Conservation (phyloP, 495 filamentous ascomycete species). For the Penicillium waksmanii region DNA sequence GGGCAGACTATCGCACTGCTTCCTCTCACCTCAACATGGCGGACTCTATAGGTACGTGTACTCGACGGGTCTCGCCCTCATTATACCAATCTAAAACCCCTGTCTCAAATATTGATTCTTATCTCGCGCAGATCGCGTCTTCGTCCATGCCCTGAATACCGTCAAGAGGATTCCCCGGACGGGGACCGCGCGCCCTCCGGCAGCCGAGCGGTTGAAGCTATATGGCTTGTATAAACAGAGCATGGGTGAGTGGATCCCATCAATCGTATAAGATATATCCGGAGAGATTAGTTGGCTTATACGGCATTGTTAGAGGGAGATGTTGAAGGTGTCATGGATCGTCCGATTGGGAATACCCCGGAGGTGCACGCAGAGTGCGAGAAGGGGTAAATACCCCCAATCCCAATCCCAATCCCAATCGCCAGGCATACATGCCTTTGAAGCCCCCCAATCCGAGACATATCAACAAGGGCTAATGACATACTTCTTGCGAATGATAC, state of each 20-base stretch:
- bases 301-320: constrained; percentile 69
- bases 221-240: constrained; percentile 99
- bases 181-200: constrained; percentile 83
- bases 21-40: constrained; percentile 49
- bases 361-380: constrained; percentile 60
- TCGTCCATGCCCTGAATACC: constrained; percentile 97
- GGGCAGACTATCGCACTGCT: constrained; percentile 28
- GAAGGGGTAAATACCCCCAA: constrained; percentile 55
- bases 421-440: not conserved
- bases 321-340: constrained; percentile 88
- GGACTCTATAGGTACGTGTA: constrained; percentile 57
- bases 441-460: not conserved
- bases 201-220: constrained; percentile 80
- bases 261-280: not conserved
- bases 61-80: not conserved
- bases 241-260: constrained; percentile 62
- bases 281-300: constrained; percentile 10
- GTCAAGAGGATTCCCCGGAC: constrained; percentile 97
- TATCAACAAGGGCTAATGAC: not conserved
- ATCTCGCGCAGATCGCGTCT: constrained; percentile 78
- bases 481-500: constrained; percentile 1
- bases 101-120: not conserved
- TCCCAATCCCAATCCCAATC: not conserved
- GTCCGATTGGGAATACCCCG: constrained; percentile 63
- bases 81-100: not conserved